Evolutionary conservation across 1,284 basidiomycete genomes (phyloP).

Genomic region (Cryptococcus sp.): DNA sequence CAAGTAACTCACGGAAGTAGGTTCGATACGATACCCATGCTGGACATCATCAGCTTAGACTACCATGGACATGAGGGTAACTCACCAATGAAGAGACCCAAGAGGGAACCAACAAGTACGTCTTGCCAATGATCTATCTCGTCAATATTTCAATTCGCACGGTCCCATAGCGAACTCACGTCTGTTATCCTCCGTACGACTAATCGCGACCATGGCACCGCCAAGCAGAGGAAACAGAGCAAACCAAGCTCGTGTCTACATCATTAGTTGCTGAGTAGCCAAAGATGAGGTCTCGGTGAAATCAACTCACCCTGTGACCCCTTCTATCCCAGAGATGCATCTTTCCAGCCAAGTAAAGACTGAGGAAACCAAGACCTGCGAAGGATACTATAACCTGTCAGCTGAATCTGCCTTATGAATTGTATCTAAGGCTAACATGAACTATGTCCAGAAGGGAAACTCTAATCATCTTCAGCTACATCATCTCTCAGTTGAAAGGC

Average conservation of each 20-base stretch:
- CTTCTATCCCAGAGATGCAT: conserved; percentile 80
- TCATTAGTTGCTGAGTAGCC: not conserved
- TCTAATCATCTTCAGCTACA: conserved; percentile 38
- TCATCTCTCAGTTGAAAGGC: not conserved
- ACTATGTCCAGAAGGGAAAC: conserved; percentile 85
- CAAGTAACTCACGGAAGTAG: conserved; percentile 16
- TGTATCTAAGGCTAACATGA: conserved; percentile 21
- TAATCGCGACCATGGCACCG: conserved; percentile 81
- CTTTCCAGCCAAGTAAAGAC: conserved; percentile 86
- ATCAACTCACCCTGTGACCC: conserved; percentile 63
- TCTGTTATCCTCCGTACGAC: conserved; percentile 83
- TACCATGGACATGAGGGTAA: conserved; percentile 48
- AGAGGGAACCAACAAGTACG: conserved; percentile 69
- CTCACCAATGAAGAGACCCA: conserved; percentile 69
- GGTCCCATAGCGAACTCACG: conserved; percentile 52
- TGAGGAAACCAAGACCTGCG: conserved; percentile 83
- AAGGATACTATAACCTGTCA: conserved; percentile 66
- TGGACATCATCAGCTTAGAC: not conserved
- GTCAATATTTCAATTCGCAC: no score
- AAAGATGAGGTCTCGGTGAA: not conserved
- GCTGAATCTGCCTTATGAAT: not conserved
- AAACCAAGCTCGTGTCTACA: conserved; percentile 77
- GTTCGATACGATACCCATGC: conserved; percentile 74
- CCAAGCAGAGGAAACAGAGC: conserved; percentile 69
- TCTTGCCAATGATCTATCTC: conserved; percentile 78